Conservation (phyloP, 2,329 filamentous ascomycete genomes). For the Verticillium longisporum region DNA sequence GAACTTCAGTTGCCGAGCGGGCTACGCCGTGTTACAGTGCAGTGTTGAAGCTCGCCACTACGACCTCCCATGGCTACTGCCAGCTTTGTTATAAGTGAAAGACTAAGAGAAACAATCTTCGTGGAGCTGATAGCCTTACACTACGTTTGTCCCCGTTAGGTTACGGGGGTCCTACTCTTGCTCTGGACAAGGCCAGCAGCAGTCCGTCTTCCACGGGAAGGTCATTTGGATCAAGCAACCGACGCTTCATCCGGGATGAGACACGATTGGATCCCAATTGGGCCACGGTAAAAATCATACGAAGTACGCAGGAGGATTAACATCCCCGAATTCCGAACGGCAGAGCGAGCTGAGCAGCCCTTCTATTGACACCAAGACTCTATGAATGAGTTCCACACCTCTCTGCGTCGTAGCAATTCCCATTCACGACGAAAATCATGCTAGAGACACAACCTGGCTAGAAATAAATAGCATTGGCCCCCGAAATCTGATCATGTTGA, state of each 20-base stretch:
- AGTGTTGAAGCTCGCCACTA: no score
- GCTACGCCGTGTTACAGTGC: no score
- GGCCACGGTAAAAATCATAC: background rate
- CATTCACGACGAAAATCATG: no score
- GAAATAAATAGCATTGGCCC: background rate
- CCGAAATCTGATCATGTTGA: background rate
- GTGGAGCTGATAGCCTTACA: no score
- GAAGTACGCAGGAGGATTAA: background rate
- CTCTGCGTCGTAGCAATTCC: no score
- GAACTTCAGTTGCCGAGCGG: no score
- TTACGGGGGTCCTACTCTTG: background rate
- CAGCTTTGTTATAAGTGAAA: no score
- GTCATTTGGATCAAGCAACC: background rate
- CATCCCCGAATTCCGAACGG: background rate
- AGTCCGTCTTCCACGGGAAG: background rate
- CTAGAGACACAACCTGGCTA: background rate
- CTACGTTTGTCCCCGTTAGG: no score
- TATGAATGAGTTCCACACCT: no score
- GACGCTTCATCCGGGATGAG: background rate
- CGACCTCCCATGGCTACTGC: no score
- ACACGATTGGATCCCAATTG: background rate
- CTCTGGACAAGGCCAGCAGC: background rate
- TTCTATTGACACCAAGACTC: background rate
- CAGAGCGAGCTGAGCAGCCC: background rate
- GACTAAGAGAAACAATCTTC: no score